phyloP scores from a whole-genome alignment of 2,329 filamentous ascomycete species.

The Botrytis cinerea region DNA sequence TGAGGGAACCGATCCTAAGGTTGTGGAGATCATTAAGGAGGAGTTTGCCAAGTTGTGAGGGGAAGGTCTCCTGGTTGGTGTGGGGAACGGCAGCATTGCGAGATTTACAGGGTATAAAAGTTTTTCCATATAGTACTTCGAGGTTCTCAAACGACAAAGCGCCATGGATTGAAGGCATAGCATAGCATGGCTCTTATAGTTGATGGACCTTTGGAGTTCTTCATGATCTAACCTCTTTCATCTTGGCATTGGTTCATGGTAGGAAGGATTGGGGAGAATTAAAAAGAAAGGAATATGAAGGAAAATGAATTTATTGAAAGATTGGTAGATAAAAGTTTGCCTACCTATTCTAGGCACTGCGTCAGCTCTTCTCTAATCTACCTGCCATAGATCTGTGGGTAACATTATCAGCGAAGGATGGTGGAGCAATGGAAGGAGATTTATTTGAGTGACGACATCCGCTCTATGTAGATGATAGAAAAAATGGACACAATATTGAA shows the following conservation, averaged over 20 bases:
- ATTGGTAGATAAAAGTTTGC: background rate
- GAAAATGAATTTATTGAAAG: background rate
- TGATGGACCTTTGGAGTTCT: background rate
- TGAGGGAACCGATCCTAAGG: conserved; percentile 63
- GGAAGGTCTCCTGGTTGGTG: background rate
- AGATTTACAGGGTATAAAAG: background rate
- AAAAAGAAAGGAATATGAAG: background rate
- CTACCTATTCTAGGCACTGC: background rate
- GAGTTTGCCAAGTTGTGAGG: conserved; percentile 55
- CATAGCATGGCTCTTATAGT: background rate
- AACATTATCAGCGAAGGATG: background rate
- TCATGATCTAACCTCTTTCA: background rate
- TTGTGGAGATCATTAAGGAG: conserved; percentile 67
- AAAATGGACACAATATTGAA: background rate
- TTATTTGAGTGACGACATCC: background rate
- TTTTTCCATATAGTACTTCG: background rate
- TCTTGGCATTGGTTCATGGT: background rate
- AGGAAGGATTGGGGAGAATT: background rate
- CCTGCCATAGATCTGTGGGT: background rate
- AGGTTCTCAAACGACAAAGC: background rate
- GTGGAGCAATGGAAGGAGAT: background rate
- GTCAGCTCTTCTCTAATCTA: background rate
- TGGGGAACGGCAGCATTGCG: background rate
- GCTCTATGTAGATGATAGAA: background rate
- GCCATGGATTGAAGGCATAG: background rate